Evolutionary conservation across 441 rosid species (phyloP), one percentile per base, ranked within the genome.

Genomic region (Gossypium schwendimanii): DNA sequence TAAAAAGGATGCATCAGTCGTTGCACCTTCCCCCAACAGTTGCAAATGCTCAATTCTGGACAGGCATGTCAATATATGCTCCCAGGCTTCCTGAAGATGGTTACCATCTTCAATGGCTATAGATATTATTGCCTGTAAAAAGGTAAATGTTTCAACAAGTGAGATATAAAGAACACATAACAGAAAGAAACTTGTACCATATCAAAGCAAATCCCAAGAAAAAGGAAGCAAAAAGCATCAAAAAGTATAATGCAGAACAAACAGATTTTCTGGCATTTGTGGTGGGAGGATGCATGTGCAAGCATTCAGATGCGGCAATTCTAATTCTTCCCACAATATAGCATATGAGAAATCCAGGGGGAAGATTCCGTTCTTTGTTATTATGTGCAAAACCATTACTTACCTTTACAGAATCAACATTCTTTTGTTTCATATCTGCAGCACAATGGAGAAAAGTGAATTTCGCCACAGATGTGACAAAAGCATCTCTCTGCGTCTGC

Each of bases 401-500:
- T 74, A 93, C 98, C 92, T 93, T 95, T 81, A 93, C 97, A 62
- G 97, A 93, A 82, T 95, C 97, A 44, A 95, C 97, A 85, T 93
- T 95, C 77, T 95, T 95, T 85, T 88, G 99, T 80, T 88, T 93
- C 99, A 95, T 93, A 84, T 93, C 98, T 66, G 91, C 97, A 60
- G 97, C 98, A 76, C 91, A 86, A 76, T 95, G 97, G 68, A 95
- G 98, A 82, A 87, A 79, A 59, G 99, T 95, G 83, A 95, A 95
- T 87, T 95, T 95, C 75, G 98, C 99, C 73, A 95, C 80, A 74
- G 99, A 95, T 39, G 93, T 95, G 77, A 95, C 95, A 83, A 95
- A 95, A 73, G 99, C 99, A 87, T 95, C 99, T 78, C 99, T 88
- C 78, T 95, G 98, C 31, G 98, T 95, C 84, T 93, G 97, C 98